Evolutionary conservation across 345 rosid species (phyloP).

Genomic region (Populus simonii): DNA sequence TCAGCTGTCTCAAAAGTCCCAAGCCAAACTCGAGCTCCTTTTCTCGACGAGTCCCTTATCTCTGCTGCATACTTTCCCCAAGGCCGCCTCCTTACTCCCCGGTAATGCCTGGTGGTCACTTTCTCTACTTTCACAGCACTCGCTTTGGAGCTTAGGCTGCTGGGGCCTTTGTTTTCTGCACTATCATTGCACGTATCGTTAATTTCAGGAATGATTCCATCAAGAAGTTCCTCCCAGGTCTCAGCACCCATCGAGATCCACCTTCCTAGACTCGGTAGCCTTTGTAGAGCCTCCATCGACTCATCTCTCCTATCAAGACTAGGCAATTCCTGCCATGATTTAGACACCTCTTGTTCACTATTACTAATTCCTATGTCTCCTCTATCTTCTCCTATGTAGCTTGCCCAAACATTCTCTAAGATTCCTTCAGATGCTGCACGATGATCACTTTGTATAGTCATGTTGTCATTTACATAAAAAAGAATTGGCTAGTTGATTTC

Average conservation of each 20-base stretch:
- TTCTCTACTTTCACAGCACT: conserved; percentile 14
- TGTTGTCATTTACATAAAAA: conserved; percentile 4
- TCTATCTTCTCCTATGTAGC: conserved; percentile 44
- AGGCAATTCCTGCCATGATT: conserved; percentile 52
- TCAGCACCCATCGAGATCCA: conserved; percentile 67
- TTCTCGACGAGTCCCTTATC: conserved; percentile 69
- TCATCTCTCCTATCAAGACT: conserved; percentile 33
- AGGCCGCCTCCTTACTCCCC: conserved; percentile 81
- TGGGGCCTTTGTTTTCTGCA: conserved; percentile 1
- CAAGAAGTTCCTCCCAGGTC: conserved; percentile 57
- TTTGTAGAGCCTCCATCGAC: conserved; percentile 27
- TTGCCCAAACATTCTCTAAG: conserved; percentile 80
- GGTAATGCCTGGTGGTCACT: conserved; percentile 41
- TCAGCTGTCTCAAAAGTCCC: conserved; percentile 87
- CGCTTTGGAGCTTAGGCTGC: conserved; percentile 6
- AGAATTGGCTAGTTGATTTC: background rate
- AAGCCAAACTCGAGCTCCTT: conserved; percentile 80
- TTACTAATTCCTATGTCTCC: background rate
- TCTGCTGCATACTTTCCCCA: conserved; percentile 94
- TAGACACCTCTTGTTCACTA: conserved; percentile 11
- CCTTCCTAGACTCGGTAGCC: conserved; percentile 53
- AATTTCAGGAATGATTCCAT: conserved; percentile 21
- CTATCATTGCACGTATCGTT: conserved; percentile 1
- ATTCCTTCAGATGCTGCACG: conserved; percentile 33
- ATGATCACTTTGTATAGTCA: conserved; percentile 38